Base-by-base conservation (phyloP, 2,329 filamentous ascomycete genomes). In the Aspergillus ustus region DNA sequence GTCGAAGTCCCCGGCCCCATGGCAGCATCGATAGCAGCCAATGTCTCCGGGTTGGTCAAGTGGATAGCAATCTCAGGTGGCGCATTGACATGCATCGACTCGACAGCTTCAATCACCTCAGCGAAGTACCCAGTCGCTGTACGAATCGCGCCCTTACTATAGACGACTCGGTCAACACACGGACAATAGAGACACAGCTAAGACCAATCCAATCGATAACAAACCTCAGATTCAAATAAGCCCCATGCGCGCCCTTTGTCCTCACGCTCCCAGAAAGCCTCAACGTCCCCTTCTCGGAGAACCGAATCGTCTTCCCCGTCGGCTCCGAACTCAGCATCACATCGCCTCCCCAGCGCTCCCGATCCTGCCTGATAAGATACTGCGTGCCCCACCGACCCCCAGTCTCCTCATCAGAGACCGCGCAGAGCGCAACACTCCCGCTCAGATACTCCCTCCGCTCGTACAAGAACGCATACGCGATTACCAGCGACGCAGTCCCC, bases 241-340 rank as follows among this genome's bases (percentile, higher is more conserved):
- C 78, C 3, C 79, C 78, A 60, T 80, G 78, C 2, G 73, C 75
- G 0, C 74, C 75, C 13, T 64, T 69, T 0, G 73, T 74, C 5
- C 62, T 66, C 4, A 79, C 63, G 0, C 68, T 73, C 57, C 78
- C 79, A 0, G 72, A 75, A 25, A 80, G 59, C n/a, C 78, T 69
- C 31, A 81, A 61, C 0, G 77, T 79, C 4, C 78, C 78, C 63
- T 80, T 81, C 61, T 80, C 78, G 2, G 73, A 76, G 61, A 80
- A 80, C 13, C 78, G 70, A 7, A 81, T 74, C 5, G 75, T 78
- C 11, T 74, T 65, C 1, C 77, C 77, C 5, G 69, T 70, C 2
- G 79, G 79, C 62, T 80, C 78, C 15, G 73, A 72, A 63, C 76
- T 77, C 25, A 80, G 71, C 66, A 79, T 73, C 29, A 75, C 74